Conservation (phyloP, 2,329 filamentous ascomycete species). For the Alternaria arborescens region DNA sequence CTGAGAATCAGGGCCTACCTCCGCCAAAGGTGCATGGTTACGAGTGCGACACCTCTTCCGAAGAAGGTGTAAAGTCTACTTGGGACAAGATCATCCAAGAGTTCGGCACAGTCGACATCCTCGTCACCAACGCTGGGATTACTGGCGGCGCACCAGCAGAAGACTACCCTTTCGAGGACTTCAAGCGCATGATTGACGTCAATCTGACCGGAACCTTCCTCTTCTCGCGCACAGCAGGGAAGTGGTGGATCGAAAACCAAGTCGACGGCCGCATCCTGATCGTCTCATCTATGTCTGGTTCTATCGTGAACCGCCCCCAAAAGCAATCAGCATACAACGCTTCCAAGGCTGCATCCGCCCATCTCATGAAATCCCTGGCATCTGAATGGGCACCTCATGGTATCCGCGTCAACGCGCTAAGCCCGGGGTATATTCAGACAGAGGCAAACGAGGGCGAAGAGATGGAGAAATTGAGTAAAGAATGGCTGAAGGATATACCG, state of each 20-base stretch:
- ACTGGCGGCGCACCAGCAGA: conserved; percentile 68
- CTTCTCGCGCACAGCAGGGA: conserved; percentile 67
- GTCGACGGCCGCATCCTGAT: conserved; percentile 78
- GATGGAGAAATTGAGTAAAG: conserved; percentile 25
- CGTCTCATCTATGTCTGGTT: conserved; percentile 70
- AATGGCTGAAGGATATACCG: conserved; percentile 48
- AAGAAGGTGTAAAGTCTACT: conserved; percentile 48
- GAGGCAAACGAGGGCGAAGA: conserved; percentile 64
- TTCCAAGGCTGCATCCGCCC: conserved; percentile 62
- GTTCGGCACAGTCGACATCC: conserved; percentile 50
- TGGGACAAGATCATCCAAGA: conserved; percentile 44
- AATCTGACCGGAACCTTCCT: conserved; percentile 83
- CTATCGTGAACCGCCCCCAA: conserved; percentile 65
- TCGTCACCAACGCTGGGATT: conserved; percentile 54
- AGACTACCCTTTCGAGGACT: conserved; percentile 78
- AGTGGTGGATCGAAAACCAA: conserved; percentile 72
- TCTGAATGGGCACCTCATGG: conserved; percentile 82
- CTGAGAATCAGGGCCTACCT: conserved; percentile 14
- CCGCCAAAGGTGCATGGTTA: conserved; percentile 48
- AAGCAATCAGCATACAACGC: conserved; percentile 86
- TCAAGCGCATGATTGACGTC: conserved; percentile 81
- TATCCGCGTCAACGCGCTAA: conserved; percentile 83
- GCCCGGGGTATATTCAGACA: conserved; percentile 87
- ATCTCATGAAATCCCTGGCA: conserved; percentile 81
- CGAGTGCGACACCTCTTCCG: conserved; percentile 52